Conservation (phyloP, 768 basidiomycete species). For the Trametes cinnabarina region DNA sequence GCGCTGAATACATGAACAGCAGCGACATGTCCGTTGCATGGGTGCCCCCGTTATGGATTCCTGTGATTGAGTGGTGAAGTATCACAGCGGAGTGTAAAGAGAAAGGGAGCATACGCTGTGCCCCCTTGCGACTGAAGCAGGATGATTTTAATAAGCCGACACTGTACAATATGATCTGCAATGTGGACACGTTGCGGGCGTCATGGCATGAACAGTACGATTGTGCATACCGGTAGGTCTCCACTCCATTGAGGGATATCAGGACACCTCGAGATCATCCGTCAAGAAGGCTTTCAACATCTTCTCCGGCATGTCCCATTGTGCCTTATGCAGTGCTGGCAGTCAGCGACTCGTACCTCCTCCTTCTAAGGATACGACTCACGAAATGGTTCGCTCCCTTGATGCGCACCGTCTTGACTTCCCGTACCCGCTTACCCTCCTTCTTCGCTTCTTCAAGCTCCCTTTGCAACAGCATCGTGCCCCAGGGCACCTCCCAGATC, state of each 20-base stretch:
- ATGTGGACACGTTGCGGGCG: too few species aligned
- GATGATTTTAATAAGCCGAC: too few species aligned
- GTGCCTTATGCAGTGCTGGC: neutral
- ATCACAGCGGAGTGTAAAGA: too few species aligned
- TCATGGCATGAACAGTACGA: too few species aligned
- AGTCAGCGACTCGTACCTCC: neutral
- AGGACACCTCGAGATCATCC: neutral
- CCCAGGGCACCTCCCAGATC: slow-evolving; percentile 11
- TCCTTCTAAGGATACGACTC: neutral
- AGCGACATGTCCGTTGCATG: too few species aligned
- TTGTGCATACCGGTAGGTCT: too few species aligned
- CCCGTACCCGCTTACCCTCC: neutral
- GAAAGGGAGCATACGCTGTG: too few species aligned
- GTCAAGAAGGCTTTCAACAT: neutral
- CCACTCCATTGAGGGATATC: too few species aligned
- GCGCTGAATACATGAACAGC: neutral
- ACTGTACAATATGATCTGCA: too few species aligned
- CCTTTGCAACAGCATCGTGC: neutral
- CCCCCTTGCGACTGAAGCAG: too few species aligned
- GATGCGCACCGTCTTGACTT: slow-evolving; percentile 1
- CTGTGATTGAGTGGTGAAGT: neutral
- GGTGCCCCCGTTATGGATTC: too few species aligned
- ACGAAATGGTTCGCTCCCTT: slow-evolving; percentile 14
- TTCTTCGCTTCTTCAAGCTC: slow-evolving; percentile 9
- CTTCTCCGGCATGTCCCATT: slow-evolving; percentile 7